Evolutionary conservation across 2,329 filamentous ascomycete species (phyloP).

Genomic region (Stagonosporopsis vannaccii): DNA sequence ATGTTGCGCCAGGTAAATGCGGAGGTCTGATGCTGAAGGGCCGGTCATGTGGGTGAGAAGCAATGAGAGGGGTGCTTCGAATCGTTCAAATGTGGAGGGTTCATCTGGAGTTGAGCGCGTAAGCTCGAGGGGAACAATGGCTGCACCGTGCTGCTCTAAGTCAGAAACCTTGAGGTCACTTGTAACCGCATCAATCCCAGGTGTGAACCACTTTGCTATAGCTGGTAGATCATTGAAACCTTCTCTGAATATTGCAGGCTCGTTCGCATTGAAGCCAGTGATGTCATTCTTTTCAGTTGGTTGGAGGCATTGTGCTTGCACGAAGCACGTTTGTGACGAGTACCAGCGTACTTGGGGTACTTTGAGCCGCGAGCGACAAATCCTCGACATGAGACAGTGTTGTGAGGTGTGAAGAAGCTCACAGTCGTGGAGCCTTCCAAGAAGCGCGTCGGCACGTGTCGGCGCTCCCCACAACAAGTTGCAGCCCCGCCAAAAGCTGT

Average conservation of each 20-base stretch:
- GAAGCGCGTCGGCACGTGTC: conserved; percentile 32
- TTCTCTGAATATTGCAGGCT: conserved; percentile 34
- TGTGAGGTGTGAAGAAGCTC: conserved; percentile 8
- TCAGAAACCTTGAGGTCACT: conserved; percentile 34
- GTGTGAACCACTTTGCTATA: conserved; percentile 42
- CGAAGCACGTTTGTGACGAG: conserved; percentile 20
- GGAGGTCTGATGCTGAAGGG: conserved; percentile 38
- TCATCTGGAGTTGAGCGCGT: conserved; percentile 43
- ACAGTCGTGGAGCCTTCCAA: conserved; percentile 8
- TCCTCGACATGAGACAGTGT: conserved; percentile 17
- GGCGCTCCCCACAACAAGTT: conserved; percentile 23
- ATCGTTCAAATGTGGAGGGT: conserved; percentile 61
- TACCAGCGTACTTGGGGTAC: conserved; percentile 14
- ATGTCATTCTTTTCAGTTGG: conserved; percentile 15
- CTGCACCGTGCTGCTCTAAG: conserved; percentile 53
- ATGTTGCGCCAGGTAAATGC: conserved; percentile 88
- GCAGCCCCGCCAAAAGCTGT: conserved; percentile 33
- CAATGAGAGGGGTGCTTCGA: conserved; percentile 69
- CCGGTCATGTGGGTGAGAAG: conserved; percentile 64
- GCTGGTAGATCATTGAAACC: conserved; percentile 36
- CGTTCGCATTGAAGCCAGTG: conserved; percentile 24
- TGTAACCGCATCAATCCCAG: neutral
- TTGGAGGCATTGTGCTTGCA: conserved; percentile 13
- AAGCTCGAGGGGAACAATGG: conserved; percentile 67
- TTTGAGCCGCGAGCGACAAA: neutral